Evolutionary conservation across 1,284 basidiomycete genomes (phyloP).

Genomic region (Rugosomyces carneus): DNA sequence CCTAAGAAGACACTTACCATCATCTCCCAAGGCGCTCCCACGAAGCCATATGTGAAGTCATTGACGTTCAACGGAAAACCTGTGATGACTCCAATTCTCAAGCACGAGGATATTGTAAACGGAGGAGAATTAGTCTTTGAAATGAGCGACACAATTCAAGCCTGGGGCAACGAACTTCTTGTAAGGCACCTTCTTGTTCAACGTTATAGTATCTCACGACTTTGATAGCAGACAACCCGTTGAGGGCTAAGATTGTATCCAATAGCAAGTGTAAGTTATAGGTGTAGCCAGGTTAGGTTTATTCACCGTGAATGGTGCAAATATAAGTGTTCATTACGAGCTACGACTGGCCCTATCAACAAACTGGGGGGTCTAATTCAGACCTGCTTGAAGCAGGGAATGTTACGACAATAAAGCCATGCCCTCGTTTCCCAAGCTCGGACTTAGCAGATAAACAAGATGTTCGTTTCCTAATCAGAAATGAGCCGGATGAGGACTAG

Average conservation of each 20-base stretch:
- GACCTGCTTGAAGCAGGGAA: too few species aligned
- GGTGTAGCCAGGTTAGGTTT: too few species aligned
- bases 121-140: slow-evolving; percentile 59
- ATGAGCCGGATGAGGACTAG: neutral
- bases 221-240: neutral
- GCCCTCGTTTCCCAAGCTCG: neutral
- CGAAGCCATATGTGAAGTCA: slow-evolving; percentile 52
- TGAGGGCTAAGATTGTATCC: neutral
- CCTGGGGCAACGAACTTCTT: slow-evolving; percentile 29
- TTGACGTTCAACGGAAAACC: slow-evolving; percentile 47
- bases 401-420: too few species aligned
- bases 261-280: too few species aligned
- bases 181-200: slow-evolving; percentile 2
- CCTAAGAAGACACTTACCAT: slow-evolving; percentile 37
- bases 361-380: neutral
- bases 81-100: slow-evolving; percentile 41
- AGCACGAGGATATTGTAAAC: slow-evolving; percentile 47
- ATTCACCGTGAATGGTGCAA: too few species aligned
- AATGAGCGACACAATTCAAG: slow-evolving; percentile 46
- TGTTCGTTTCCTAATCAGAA: slow-evolving; percentile 37
- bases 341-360: neutral
- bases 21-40: slow-evolving; percentile 45
- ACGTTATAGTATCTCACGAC: neutral
- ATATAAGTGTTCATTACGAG: too few species aligned
- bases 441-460: slow-evolving; percentile 45